Evolutionary conservation across 176 grass and related monocot genomes (phyloP), one percentile per base, ranked within the genome.

Genomic region (Ananas comosus): DNA sequence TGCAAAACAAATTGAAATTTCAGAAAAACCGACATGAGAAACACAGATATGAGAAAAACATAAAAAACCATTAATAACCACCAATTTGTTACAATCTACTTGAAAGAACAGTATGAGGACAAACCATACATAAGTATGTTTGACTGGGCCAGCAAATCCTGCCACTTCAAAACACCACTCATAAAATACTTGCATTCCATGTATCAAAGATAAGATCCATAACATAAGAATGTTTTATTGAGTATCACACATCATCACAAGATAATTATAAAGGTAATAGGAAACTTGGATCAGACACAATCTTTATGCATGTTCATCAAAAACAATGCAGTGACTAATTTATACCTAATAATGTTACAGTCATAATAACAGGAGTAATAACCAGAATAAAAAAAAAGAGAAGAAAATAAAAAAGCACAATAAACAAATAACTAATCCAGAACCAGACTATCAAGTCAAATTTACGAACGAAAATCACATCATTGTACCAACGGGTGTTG

Each of bases 1-100:
- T 97, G 84, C 86, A 97, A 85, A 87, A 97, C 53, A 90, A 82
- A 10, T 33, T 14, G 74, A 84, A 79, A 51, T 49, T 66, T 79
- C n/a, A 74, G 64, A 66, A 13, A 74, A 79, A 77, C 71, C 52
- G 64, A 88, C 70, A 79, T 76, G 52, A 80, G 27, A 70, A 76
- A 27, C 69, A 7, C 54, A 80, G 50, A 9, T 53, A 71, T 65
- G 76, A 58, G 79, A 72, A 71, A 73, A 70, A 17, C 17, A 75
- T 77, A 72, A 80, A 28, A 70, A 78, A 72, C 79, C 78, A 87
- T 68, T 18, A 75, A 80, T 82, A 86, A 76, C 74, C 67, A 78
- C 83, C 74, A 89, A 65, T 68, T 6, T 66, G 70, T 48, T 79
- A 63, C 66, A 71, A 73, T 49, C 80, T 63, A 78, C 18, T 73